Base-by-base conservation (phyloP, 1,139 yeast species). In the Pichia sp. region DNA sequence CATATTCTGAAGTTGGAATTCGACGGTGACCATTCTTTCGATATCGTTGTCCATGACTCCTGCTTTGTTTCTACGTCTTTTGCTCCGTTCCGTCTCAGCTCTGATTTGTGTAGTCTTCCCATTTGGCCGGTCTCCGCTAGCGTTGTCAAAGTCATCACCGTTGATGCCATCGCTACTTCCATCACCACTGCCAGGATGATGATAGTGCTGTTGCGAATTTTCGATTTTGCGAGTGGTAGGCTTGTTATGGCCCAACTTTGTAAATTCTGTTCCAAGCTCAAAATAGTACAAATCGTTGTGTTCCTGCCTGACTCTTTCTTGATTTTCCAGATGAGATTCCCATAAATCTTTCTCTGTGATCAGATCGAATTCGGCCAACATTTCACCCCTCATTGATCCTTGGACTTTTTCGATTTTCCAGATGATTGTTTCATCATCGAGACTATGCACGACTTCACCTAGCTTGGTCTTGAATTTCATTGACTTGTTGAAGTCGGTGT, bases 1-100 rank as follows among this genome's bases (percentile, higher is more conserved):
- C 62, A 80, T 77, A 64, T 86, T 84, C 1, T 88, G 88, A 51
- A 87, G 77, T 56, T 84, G 81, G 62, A 87, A 87, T 54, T 80
- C 79, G 31, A 84, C 81, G 55, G 74, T 76, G 45, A 85, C 76
- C 16, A 83, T 77, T 56, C 75, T 76, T 55, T 77, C 77, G 5
- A 53, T 49, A 13, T 57, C 58, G 3, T 23, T 42, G 29, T 31
- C 36, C 32, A 16, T 31, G 5, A 29, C 30, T 16, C 36, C 53
- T 16, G 34, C 23, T 30, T 52, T 38, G 16, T 19, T 47, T 45
- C 43, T 45, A 16, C 47, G 43, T 6, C 19, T 31, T 30, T 47
- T 26, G 2, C 23, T n/a, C 16, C 16, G 31, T 23, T 23, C 43
- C n/a, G 40, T 36, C 15, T 36, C 40, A 6, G n/a, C 15, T 8